Conservation (phyloP, 768 basidiomycete species). For the Leccinum subgranulosum region DNA sequence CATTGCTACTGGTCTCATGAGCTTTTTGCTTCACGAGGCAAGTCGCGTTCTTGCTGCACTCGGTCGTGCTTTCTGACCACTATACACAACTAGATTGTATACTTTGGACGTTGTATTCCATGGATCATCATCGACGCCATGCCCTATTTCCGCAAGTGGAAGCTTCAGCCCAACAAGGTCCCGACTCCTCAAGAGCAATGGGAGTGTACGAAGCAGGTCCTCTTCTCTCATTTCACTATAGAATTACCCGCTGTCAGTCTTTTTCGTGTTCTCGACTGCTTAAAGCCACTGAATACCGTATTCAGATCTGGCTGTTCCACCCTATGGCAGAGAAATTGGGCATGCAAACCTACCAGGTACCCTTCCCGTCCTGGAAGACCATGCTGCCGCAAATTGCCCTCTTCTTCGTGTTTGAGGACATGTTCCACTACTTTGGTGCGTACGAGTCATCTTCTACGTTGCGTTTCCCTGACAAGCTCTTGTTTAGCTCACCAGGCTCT, state of each 20-base stretch:
- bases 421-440: constrained; percentile 86
- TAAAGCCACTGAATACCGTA: background rate
- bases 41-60: constrained; percentile 20
- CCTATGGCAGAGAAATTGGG: constrained; percentile 84
- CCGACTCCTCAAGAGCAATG: constrained; percentile 84
- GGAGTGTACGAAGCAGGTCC: constrained; percentile 92
- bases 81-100: constrained; percentile 64
- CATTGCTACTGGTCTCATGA: constrained; percentile 90
- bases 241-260: constrained; percentile 80
- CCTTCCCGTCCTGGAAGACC: constrained; percentile 70
- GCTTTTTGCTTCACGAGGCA: constrained; percentile 93
- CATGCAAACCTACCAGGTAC: constrained; percentile 91
- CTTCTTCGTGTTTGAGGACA: constrained; percentile 96
- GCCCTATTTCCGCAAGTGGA: constrained; percentile 92
- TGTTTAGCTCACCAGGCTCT: constrained; percentile 79
- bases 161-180: constrained; percentile 84
- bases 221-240: constrained; percentile 93
- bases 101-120: constrained; percentile 93
- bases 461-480: background rate
- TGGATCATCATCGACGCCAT: constrained; percentile 96
- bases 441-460: background rate
- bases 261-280: too few species aligned
- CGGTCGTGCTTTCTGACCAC: background rate
- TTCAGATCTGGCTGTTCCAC: constrained; percentile 87
- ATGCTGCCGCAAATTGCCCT: constrained; percentile 76